phyloP scores from a whole-genome alignment of 2,329 filamentous ascomycete species.

The Ceratocystis huliohia region DNA sequence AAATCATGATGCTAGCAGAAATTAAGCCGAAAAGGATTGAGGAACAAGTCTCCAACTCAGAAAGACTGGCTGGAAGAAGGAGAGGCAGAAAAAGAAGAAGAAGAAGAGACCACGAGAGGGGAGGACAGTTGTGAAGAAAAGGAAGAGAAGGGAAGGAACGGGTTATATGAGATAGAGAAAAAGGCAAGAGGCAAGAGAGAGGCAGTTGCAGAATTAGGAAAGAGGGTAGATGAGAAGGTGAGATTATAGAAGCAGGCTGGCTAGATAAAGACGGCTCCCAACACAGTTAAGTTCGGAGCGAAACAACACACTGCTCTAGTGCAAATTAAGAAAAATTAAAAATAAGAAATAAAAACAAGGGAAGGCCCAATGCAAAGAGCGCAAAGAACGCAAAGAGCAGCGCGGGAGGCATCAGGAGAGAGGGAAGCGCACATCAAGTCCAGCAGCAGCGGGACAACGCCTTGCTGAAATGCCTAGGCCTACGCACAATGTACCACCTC shows the following conservation, averaged over 20 bases:
- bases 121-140: background rate
- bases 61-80: background rate
- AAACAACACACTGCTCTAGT: too few species aligned
- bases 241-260: too few species aligned
- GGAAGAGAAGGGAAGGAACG: background rate
- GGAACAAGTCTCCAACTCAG: background rate
- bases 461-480: too few species aligned
- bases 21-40: background rate
- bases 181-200: too few species aligned
- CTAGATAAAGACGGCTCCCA: too few species aligned
- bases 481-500: background rate
- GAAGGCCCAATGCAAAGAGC: too few species aligned
- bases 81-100: background rate
- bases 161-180: background rate
- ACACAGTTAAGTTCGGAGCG: too few species aligned
- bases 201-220: too few species aligned
- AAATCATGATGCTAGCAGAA: background rate
- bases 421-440: background rate
- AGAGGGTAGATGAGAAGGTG: too few species aligned
- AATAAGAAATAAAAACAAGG: background rate
- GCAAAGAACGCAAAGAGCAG: too few species aligned
- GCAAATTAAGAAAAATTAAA: slow-evolving; percentile 7
- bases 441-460: too few species aligned
- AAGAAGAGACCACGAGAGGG: background rate
- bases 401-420: too few species aligned